Evolutionary conservation across 352 stramenopile genomes (phyloP).

Genomic region (Phytophthora fragariaefolia): DNA sequence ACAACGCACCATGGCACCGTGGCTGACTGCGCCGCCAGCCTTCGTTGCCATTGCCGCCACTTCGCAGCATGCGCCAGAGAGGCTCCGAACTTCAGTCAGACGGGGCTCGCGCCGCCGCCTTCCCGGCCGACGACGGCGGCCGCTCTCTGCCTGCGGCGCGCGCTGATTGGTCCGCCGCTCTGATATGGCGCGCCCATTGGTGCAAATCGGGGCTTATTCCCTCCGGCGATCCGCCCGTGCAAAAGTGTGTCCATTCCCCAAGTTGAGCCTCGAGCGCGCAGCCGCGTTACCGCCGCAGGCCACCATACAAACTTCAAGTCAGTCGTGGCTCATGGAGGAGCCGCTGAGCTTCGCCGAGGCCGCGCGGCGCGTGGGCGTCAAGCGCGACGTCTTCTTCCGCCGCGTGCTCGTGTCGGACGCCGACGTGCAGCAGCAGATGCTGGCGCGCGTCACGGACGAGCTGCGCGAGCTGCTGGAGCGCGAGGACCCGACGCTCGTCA

Average conservation of each 20-base stretch:
- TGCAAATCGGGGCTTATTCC: background rate
- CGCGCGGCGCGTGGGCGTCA: slow-evolving; percentile 61
- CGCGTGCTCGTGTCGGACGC: slow-evolving; percentile 73
- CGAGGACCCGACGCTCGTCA: slow-evolving; percentile 48
- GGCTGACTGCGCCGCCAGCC: slow-evolving; percentile 11
- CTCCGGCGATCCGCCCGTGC: slow-evolving; percentile 22
- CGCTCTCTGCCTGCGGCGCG: slow-evolving; percentile 16
- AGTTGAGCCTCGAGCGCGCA: slow-evolving; percentile 40
- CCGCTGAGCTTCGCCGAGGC: slow-evolving; percentile 50
- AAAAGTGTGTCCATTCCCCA: slow-evolving; percentile 52
- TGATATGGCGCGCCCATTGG: slow-evolving; percentile 26
- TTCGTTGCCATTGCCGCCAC: no score
- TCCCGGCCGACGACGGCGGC: slow-evolving; percentile 8
- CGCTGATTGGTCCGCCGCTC: slow-evolving; percentile 23
- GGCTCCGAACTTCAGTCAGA: slow-evolving; percentile 35
- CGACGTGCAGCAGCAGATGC: slow-evolving; percentile 68
- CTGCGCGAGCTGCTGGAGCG: slow-evolving; percentile 60
- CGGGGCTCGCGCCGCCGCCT: slow-evolving; percentile 9
- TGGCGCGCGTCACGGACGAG: slow-evolving; percentile 56
- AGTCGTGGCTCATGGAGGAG: slow-evolving; percentile 25
- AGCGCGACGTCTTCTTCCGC: slow-evolving; percentile 85
- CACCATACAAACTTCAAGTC: slow-evolving; percentile 42
- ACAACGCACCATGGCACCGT: background rate
- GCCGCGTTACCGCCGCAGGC: background rate
- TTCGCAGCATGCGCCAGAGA: slow-evolving; percentile 34